Evolutionary conservation across 257 asterid species (phyloP), one percentile per base, ranked within the genome.

Genomic region (Solanum pinnatisectum): DNA sequence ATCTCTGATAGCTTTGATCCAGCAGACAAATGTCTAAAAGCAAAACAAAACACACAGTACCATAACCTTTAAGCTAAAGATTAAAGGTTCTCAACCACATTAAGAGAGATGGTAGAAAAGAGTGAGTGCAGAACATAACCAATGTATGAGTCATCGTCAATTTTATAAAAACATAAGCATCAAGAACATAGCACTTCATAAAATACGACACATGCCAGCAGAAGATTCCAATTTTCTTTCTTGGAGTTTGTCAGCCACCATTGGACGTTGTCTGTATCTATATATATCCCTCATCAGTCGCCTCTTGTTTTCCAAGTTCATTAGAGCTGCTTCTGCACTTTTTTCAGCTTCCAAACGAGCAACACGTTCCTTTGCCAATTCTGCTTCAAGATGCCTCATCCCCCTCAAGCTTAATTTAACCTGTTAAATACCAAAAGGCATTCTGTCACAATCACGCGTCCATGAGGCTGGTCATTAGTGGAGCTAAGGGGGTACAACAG

Each of bases 371-470:
- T 67, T 83, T 11, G 70, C 90, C 49, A 85, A 87, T 32, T 90
- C 87, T 78, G 67, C 92, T 7, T 90, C 91, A 84, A 87, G 87
- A 70, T n/a, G 76, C 59, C 59, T 46, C 56, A 44, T 44, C 56
- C 6, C 56, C 8, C 86, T 83, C 84, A 89, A 87, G 86, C 87
- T 91, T 9, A 65, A 60, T 88, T 89, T 90, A 44, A 90, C 90
- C 91, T 87, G 90, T 52, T 23, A 68, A 59, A 40, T 44, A 20
- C n/a, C 25, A 71, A 71, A 32, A 71, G 78, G 12, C 36, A 27
- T 91, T 94, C 96, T 95, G 90, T 92, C 90, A 88, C 91, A 87
- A 91, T 89, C 10, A 93, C 86, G 65, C 88, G 78, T 74, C 90
- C 86, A 84, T 93, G 88, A 65, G 93, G 84, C 82, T 65, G 4